Evolutionary conservation across 257 asterid genomes (phyloP).

Genomic region (Dorcoceras hygrometricum): DNA sequence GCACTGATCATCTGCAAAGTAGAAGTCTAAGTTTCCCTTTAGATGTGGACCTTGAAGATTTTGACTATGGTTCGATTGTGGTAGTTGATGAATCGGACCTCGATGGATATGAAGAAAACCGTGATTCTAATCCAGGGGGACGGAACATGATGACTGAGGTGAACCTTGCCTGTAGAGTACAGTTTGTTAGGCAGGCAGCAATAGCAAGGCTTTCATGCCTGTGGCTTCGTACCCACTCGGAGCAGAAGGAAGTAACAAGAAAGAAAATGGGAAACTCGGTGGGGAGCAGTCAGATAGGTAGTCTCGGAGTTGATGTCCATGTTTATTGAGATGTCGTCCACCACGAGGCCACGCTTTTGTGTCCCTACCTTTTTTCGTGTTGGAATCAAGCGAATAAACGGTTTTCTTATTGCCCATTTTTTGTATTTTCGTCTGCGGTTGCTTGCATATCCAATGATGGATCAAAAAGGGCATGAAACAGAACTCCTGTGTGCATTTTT

Average conservation of each 20-base stretch:
- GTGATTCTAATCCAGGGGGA: slow-evolving; percentile 24
- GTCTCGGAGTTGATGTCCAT: slow-evolving; percentile 54
- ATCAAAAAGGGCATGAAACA: background rate
- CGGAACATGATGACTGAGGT: slow-evolving; percentile 32
- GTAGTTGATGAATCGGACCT: slow-evolving; percentile 75
- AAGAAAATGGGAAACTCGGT: slow-evolving; percentile 40
- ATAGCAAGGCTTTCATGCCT: slow-evolving; percentile 63
- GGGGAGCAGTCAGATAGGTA: slow-evolving; percentile 30
- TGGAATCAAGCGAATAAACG: slow-evolving; percentile 23
- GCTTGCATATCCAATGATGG: background rate
- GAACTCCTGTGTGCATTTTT: background rate
- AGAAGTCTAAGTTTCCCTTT: slow-evolving; percentile 25
- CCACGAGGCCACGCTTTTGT: background rate
- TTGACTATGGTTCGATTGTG: slow-evolving; percentile 71
- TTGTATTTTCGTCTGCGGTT: background rate
- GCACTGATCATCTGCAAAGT: slow-evolving; percentile 15
- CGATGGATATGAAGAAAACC: slow-evolving; percentile 70
- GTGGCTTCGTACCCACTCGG: slow-evolving; percentile 58
- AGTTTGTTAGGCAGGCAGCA: slow-evolving; percentile 73
- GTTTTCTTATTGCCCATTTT: slow-evolving; percentile 21
- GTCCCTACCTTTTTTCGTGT: slow-evolving; percentile 11
- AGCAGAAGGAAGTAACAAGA: slow-evolving; percentile 42
- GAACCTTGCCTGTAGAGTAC: slow-evolving; percentile 60
- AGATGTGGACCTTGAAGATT: slow-evolving; percentile 34
- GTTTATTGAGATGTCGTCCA: slow-evolving; percentile 43